Base-by-base conservation (phyloP, 164 flowering plant species). In the Nelumbo lutea region DNA sequence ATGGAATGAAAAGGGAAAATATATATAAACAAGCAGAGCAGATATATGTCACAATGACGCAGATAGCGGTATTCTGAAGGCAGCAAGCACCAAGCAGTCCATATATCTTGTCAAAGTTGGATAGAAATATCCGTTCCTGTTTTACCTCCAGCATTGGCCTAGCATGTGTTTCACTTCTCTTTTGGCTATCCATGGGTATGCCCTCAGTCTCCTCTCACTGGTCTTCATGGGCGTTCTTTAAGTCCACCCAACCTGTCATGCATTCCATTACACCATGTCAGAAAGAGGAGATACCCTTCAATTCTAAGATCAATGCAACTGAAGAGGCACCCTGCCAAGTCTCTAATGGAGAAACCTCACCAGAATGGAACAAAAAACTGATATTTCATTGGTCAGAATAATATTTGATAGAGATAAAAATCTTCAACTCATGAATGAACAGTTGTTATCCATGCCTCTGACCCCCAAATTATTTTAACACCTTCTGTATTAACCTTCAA, bases 241-340 rank as follows among this genome's bases (percentile, higher is more conserved):
- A 66, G 66, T 53, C 66, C 70, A 10, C 70, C 66, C 38, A 72
- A 59, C 70, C 75, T 72, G 65, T 52, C 38, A 66, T 41, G 4
- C 9, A 43, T 45, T 46, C 11, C 39, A 52, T 3, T 8, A 57
- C 15, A 57, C 15, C 57, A 14, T 52, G 39, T 42, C 47, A 61
- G 65, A 15, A 56, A 39, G 39, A 51, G 27, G 41, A 15, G 65
- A 52, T 39, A n/a, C 42, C 38, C 41, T 50, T 14, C 6, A 3
- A 15, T 3, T 48, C 1, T 11, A n/a, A 27, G 48, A 13, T 15
- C 50, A 10, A 27, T 27, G 27, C 27, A 43, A 2, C 42, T 41
- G 42, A 7, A 42, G 43, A 46, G 57, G 43, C n/a, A 66, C 51
- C 5, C 51, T 47, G 51, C 51, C 9, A 5, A 47, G 9, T 47